Evolutionary conservation across 768 basidiomycete genomes (phyloP).

Genomic region (Mycena pura): DNA sequence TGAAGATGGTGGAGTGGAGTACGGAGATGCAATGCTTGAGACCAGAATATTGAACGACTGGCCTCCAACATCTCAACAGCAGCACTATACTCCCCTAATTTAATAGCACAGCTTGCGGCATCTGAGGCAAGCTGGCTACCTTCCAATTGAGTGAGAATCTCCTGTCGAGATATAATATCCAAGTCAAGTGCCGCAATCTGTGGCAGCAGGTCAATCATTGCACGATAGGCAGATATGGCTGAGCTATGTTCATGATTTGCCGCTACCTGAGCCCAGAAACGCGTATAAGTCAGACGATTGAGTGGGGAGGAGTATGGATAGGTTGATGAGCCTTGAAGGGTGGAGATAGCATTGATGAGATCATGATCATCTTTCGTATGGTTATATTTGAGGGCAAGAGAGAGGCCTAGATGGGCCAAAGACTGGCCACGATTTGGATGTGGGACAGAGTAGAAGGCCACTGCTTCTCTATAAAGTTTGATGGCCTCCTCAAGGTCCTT

Average conservation of each 20-base stretch:
- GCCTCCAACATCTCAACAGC: conserved; percentile 15
- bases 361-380: background rate
- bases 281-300: background rate
- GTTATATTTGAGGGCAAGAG: background rate
- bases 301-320: background rate
- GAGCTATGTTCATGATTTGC: background rate
- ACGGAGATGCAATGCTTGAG: conserved; percentile 10
- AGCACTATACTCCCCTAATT: background rate
- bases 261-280: background rate
- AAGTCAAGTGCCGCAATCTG: conserved; percentile 7
- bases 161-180: conserved; percentile 4
- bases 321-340: background rate
- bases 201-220: background rate
- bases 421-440: background rate
- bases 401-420: background rate
- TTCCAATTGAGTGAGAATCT: background rate
- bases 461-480: background rate
- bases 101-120: background rate
- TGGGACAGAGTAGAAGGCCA: background rate
- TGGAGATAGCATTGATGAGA: background rate
- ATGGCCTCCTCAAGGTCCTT: too few species aligned
- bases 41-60: conserved; percentile 13
- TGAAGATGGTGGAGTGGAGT: conserved; percentile 5
- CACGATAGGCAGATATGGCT: background rate
- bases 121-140: background rate